These are phyloP conservation scores for Vitis hybrid DNA, from an alignment of 177 flowering plant species.

Conservation along the genomic window DNA sequence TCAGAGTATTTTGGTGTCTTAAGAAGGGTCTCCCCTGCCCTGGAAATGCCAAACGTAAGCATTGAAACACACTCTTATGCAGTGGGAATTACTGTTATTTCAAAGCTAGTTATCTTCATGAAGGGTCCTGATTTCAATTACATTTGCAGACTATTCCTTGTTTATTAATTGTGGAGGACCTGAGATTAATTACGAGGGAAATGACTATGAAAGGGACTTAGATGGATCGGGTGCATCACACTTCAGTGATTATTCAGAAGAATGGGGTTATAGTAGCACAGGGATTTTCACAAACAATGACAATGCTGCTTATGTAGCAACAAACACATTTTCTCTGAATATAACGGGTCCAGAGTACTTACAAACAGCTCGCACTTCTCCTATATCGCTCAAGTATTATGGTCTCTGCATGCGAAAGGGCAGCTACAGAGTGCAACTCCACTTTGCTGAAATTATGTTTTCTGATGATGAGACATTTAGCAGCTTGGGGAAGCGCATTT, in stretches of 20 bases:
- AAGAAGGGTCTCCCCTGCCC: slow-evolving; percentile 62
- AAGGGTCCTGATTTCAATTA: not conserved
- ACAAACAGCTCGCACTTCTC: slow-evolving; percentile 68
- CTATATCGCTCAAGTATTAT: slow-evolving; percentile 79
- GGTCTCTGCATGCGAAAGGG: slow-evolving; percentile 83
- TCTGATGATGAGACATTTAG: slow-evolving; percentile 44
- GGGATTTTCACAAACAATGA: slow-evolving; percentile 45
- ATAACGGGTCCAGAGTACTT: slow-evolving; percentile 32
- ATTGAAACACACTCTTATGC: not conserved
- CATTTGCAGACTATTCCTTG: slow-evolving; percentile 57
- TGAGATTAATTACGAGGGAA: slow-evolving; percentile 25
- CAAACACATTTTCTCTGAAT: slow-evolving; percentile 26
- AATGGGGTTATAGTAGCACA: slow-evolving; percentile 81
- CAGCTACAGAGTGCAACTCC: slow-evolving; percentile 73
- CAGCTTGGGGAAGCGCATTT: slow-evolving; percentile 76
- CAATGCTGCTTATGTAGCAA: slow-evolving; percentile 21
- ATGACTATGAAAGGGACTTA: slow-evolving; percentile 59
- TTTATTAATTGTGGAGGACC: slow-evolving; percentile 88
- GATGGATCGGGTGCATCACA: slow-evolving; percentile 42
- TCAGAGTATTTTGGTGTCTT: slow-evolving; percentile 58
- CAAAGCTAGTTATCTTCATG: not conserved
- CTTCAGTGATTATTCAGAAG: slow-evolving; percentile 26
- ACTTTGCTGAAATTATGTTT: slow-evolving; percentile 84
- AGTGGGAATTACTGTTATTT: not conserved
- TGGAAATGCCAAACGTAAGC: slow-evolving; percentile 45